phyloP scores from a whole-genome alignment of 768 basidiomycete species.

The Trametes sanguinea region DNA sequence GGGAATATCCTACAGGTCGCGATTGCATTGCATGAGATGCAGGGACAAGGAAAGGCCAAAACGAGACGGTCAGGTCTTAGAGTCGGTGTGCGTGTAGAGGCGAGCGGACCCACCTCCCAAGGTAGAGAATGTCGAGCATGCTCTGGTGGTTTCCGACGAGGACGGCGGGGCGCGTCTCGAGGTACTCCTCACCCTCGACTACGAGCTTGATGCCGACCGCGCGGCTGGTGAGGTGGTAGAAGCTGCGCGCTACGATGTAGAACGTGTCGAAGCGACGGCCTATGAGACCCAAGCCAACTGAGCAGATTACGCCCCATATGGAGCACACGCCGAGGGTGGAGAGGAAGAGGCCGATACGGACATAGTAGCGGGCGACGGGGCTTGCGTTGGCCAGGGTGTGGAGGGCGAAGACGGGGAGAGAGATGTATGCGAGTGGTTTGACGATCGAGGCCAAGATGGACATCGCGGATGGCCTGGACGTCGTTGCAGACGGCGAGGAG shows the following conservation, averaged over 20 bases:
- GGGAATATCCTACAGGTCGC: constrained; percentile 68
- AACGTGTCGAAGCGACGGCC: constrained; percentile 82
- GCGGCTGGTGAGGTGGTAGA: constrained; percentile 69
- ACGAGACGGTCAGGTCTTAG: neutral
- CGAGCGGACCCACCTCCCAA: constrained; percentile 63
- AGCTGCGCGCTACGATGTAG: constrained; percentile 77
- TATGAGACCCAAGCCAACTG: constrained; percentile 62
- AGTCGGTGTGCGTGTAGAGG: neutral
- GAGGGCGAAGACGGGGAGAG: constrained; percentile 68
- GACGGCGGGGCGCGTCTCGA: constrained; percentile 70
- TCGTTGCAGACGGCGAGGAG: constrained; percentile 9
- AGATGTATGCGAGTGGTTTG: constrained; percentile 76
- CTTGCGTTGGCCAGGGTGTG: constrained; percentile 59
- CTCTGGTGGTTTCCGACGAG: constrained; percentile 92
- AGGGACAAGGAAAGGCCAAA: constrained; percentile 10
- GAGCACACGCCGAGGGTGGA: constrained; percentile 71
- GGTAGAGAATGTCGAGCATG: constrained; percentile 82
- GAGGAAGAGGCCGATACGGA: constrained; percentile 71
- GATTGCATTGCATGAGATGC: constrained; percentile 12
- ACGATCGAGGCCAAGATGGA: constrained; percentile 60
- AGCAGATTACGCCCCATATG: constrained; percentile 68
- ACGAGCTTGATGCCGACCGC: constrained; percentile 67
- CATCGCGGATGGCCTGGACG: constrained; percentile 45
- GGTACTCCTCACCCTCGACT: constrained; percentile 85
- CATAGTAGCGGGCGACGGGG: constrained; percentile 66